Evolutionary conservation across 768 basidiomycete species (phyloP), one percentile per base, ranked within the genome.

Genomic region (Tephrocybe sp.): DNA sequence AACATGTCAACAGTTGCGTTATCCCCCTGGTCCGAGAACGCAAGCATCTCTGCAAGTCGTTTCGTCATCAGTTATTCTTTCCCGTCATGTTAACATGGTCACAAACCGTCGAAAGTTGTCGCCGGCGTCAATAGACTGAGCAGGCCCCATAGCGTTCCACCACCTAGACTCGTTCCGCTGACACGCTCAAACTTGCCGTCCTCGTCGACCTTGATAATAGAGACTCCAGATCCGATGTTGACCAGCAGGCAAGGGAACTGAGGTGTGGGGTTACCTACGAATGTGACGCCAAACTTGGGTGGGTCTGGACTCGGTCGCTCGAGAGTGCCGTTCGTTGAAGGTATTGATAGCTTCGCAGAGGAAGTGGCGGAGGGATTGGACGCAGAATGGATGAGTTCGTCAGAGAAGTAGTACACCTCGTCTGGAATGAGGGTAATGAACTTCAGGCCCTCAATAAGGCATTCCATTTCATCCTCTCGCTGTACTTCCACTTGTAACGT

Each of bases 381-480:
- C 49, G 76, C 76, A 31, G 76, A 74, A 63, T 89, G 88, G 47
- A 98, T 95, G 59, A 98, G 83, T 70, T 98, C 90, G 69, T 99
- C 96, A 46, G 94, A 97, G 72, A 98, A 98, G 77, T 87, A 98
- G 72, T 98, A 99, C 24, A 92, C 96, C 71, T 99, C 97, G 69
- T 93, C 86, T 27, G 96, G 96, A 52, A 99, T 95, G 66, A 89
- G 85, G 28, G 89, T 88, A 67, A 98, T 88, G 71, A 99, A 99
- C 69, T 92, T 89, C 64, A 99, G 77, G 24, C 97, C 97, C 60
- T 92, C 87, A 57, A 98, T 98, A 64, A 98, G 70, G 61, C 97
- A 98, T 71, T 92, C 96, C 97, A 99, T 98, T 78, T 99, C 97
- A 66, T 98, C 97, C 69, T 98, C 96, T 49, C 87, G 70, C 53